phyloP scores from a whole-genome alignment of 257 asterid species.

The Striga asiatica region DNA sequence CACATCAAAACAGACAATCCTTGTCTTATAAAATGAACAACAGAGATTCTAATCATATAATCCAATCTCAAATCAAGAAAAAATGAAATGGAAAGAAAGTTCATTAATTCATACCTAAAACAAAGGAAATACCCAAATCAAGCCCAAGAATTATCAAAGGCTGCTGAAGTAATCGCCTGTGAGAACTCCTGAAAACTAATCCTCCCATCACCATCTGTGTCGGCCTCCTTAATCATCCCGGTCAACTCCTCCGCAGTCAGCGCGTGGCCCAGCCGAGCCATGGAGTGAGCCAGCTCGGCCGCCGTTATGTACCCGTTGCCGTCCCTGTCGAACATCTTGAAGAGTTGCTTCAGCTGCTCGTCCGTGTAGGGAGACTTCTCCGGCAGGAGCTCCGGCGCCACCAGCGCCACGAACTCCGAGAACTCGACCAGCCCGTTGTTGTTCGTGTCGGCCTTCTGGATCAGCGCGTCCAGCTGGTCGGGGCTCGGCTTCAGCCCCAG shows the following conservation, averaged over 20 bases:
- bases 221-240: too few species aligned
- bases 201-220: too few species aligned
- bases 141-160: slow-evolving; percentile 78
- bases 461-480: slow-evolving; percentile 73
- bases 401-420: slow-evolving; percentile 84
- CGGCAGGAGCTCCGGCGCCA: slow-evolving; percentile 85
- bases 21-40: too few species aligned
- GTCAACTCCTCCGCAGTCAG: slow-evolving; percentile 81
- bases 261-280: slow-evolving; percentile 90
- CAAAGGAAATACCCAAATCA: slow-evolving; percentile 13
- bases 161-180: too few species aligned
- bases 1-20: too few species aligned
- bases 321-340: slow-evolving; percentile 75
- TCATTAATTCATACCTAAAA: too few species aligned
- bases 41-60: neutral
- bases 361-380: slow-evolving; percentile 82
- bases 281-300: slow-evolving; percentile 88
- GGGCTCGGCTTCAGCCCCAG: slow-evolving; percentile 76
- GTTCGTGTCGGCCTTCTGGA: too few species aligned
- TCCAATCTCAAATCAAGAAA: neutral
- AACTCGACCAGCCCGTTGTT: slow-evolving; percentile 80
- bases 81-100: neutral
- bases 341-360: slow-evolving; percentile 73
- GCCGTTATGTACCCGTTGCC: slow-evolving; percentile 84
- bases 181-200: slow-evolving; percentile 73